phyloP scores from a whole-genome alignment of 352 stramenopile species.

The Globisporangium splendens region DNA sequence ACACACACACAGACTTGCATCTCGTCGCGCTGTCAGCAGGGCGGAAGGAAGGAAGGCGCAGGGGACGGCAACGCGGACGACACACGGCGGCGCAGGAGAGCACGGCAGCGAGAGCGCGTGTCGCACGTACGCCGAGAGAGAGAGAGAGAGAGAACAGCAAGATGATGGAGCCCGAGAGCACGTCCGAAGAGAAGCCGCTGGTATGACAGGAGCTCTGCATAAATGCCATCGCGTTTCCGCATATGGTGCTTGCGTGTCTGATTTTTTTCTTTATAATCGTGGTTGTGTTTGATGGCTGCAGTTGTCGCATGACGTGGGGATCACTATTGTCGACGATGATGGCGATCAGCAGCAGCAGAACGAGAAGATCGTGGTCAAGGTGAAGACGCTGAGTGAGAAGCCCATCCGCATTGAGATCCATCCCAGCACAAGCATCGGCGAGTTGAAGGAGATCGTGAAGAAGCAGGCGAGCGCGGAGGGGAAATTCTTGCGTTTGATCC shows the following conservation, averaged over 20 bases:
- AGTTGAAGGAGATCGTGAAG: conserved; percentile 79
- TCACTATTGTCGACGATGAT: conserved; percentile 32
- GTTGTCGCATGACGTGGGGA: conserved; percentile 48
- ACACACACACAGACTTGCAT: no score
- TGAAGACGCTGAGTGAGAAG: conserved; percentile 88
- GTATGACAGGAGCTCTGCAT: conserved; percentile 26
- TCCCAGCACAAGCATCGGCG: conserved; percentile 49
- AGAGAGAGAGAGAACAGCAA: neutral
- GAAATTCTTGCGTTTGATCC: conserved; percentile 84
- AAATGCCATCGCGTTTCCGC: neutral
- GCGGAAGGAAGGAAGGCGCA: neutral
- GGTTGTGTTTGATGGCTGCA: conserved; percentile 9
- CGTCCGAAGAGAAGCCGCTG: conserved; percentile 61
- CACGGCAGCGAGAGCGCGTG: no score
- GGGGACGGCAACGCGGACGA: no score
- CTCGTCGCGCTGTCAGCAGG: no score
- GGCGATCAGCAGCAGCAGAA: conserved; percentile 17
- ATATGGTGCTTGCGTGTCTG: no score
- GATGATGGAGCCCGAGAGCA: conserved; percentile 69
- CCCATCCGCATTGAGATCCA: conserved; percentile 73
- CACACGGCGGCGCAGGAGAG: no score
- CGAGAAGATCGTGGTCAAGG: conserved; percentile 60
- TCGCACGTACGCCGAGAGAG: neutral
- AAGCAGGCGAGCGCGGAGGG: conserved; percentile 66
- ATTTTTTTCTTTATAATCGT: no score